phyloP scores from a whole-genome alignment of 225 moss, liverwort and hornwort genomes.

The Pseudoscleropodium purum region DNA sequence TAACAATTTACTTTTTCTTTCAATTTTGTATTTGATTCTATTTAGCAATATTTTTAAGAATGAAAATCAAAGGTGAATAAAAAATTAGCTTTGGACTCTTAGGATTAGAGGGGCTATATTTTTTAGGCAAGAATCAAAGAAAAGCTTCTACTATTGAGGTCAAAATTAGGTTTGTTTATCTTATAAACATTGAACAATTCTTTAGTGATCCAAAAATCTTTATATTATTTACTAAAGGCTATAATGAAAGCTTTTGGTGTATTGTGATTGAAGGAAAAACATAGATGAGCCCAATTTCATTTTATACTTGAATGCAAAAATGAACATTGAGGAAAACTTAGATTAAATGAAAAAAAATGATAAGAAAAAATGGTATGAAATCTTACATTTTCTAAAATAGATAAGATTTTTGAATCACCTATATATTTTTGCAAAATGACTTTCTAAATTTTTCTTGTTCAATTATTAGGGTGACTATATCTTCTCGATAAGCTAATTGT shows the following conservation, averaged over 20 bases:
- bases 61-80: background rate
- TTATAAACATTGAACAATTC: background rate
- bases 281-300: background rate
- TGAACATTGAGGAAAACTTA: background rate
- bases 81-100: fast-evolving
- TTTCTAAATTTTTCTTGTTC: background rate
- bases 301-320: background rate
- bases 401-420: background rate
- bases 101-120: too few species aligned
- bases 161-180: background rate
- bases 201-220: background rate
- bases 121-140: background rate
- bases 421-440: background rate
- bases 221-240: background rate
- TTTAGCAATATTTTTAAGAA: too few species aligned
- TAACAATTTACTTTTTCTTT: too few species aligned
- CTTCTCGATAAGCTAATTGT: background rate
- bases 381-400: background rate
- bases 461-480: background rate
- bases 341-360: background rate
- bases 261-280: background rate
- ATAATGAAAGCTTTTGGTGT: fast-evolving
- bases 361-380: background rate
- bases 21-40: too few species aligned
- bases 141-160: fast-evolving